These are phyloP conservation scores for Avena atlantica DNA, from an alignment of 176 grass and related monocot species.

Conservation along the genomic window DNA sequence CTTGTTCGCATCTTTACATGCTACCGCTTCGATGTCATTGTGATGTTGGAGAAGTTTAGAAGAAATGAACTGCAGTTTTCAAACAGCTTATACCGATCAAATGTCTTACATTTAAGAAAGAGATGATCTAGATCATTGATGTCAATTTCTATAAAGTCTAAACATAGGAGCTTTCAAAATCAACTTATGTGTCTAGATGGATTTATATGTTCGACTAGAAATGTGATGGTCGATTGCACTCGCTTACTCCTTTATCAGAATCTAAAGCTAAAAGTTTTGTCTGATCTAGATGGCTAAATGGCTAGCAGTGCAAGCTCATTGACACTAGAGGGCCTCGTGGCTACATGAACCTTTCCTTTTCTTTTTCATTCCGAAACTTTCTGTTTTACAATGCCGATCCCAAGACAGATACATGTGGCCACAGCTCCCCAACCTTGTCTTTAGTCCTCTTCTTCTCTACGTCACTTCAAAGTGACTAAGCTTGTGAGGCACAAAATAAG, in stretches of 20 bases:
- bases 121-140: constrained; percentile 13
- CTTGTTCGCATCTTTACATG: constrained; percentile 34
- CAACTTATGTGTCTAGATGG: constrained; percentile 32
- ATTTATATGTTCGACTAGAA: constrained; percentile 27
- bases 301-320: constrained; percentile 66
- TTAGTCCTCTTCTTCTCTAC: constrained; percentile 49
- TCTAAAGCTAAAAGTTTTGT: constrained; percentile 58
- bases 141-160: constrained; percentile 15
- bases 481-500: constrained; percentile 65
- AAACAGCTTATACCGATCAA: not conserved
- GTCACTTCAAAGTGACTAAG: constrained; percentile 55
- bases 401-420: constrained; percentile 56
- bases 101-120: constrained; percentile 33
- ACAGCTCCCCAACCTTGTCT: constrained; percentile 32
- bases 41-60: constrained; percentile 36
- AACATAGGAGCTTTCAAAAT: constrained; percentile 24
- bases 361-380: constrained; percentile 48
- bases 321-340: constrained; percentile 59
- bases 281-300: constrained; percentile 55
- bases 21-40: constrained; percentile 32
- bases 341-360: constrained; percentile 64
- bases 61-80: constrained; percentile 11
- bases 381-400: constrained; percentile 64
- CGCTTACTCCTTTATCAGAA: constrained; percentile 47
- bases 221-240: constrained; percentile 39